Conservation (phyloP, 306 rosid genomes). For the Quillaja saponaria region DNA sequence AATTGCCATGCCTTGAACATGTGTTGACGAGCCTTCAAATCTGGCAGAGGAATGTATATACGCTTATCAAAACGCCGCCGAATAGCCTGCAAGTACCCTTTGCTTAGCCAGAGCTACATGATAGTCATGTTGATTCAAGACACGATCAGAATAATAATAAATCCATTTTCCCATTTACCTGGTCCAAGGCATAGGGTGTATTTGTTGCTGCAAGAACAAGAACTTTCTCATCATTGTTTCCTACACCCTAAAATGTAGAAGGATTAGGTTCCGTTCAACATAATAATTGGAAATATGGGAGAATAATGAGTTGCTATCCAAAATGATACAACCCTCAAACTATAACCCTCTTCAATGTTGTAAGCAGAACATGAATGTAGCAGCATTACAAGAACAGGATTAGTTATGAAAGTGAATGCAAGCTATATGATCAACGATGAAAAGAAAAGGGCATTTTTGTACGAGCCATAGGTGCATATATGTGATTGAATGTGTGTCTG, state of each 20-base stretch:
- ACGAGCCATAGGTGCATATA: no score
- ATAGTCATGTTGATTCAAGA: constrained; percentile 7
- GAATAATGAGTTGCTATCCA: not conserved
- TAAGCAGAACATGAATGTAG: not conserved
- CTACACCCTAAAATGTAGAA: constrained; percentile 75
- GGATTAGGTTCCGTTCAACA: constrained; percentile 26
- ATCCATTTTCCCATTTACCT: constrained; percentile 52
- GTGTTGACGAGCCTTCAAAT: constrained; percentile 89
- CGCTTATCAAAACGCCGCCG: constrained; percentile 99
- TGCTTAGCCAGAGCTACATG: constrained; percentile 33
- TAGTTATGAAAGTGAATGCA: not conserved
- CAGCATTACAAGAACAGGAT: constrained; percentile 7
- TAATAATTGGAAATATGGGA: constrained; percentile 5
- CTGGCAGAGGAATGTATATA: constrained; percentile 97
- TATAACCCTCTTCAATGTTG: constrained; percentile 1
- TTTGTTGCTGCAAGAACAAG: constrained; percentile 99
- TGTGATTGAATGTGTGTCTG: no score
- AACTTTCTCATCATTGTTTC: constrained; percentile 90
- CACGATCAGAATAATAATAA: constrained; percentile 3
- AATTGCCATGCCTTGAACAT: constrained; percentile 78
- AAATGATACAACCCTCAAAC: constrained; percentile 9
- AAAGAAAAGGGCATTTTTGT: no score
- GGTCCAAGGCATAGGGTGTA: constrained; percentile 96
- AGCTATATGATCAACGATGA: no score
- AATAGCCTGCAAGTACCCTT: constrained; percentile 70